Base-by-base conservation (phyloP, 2,329 filamentous ascomycete genomes). In the Penicillium frequentans region DNA sequence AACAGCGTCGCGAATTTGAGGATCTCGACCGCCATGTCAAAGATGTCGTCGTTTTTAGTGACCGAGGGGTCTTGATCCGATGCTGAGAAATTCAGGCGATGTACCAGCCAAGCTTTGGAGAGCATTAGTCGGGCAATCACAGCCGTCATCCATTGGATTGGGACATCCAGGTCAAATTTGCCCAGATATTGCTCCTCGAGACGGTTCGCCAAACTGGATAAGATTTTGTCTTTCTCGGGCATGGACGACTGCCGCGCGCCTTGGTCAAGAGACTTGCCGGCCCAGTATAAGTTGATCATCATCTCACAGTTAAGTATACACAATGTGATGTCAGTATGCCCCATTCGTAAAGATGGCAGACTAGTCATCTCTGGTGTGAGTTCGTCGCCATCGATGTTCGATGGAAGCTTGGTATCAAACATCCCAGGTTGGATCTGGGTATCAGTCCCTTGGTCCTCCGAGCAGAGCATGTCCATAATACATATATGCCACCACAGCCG, bases 81-180 rank as follows among this genome's bases (percentile, higher is more conserved):
- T 6, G 3, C 3, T 13, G 58, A 42, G 43, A 55, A 42, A 37
- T 61, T 48, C 47, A 66, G 54, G 56, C 56, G 50, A 14, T 44
- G 27, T 26, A 61, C 52, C 16, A 91, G 77, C 71, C 84, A 88
- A 79, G 89, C 85, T 70, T 89, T 90, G 55, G 84, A 84, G 75
- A 89, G 82, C 61, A 89, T 83, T n/a, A 90, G 77, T 5, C 86
- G 82, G 2, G 84, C 79, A 16, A 88, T 79, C 31, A 85, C 85
- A 6, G 83, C 84, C 1, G 81, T 83, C 23, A 87, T 79, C 84
- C 85, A 88, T 59, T 83, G 84, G 2, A 88, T 69, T 0, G 78
- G 73, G 52, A 78, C 73, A 16, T 53, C 65, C 24, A 75, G 66
- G 27, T 76, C 64, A 33, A 76, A 73, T 49, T 80, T 70, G 4